These are phyloP conservation scores for Apiotrichum sp. DNA, from an alignment of 1,284 basidiomycete genomes.

Conservation along the genomic window DNA sequence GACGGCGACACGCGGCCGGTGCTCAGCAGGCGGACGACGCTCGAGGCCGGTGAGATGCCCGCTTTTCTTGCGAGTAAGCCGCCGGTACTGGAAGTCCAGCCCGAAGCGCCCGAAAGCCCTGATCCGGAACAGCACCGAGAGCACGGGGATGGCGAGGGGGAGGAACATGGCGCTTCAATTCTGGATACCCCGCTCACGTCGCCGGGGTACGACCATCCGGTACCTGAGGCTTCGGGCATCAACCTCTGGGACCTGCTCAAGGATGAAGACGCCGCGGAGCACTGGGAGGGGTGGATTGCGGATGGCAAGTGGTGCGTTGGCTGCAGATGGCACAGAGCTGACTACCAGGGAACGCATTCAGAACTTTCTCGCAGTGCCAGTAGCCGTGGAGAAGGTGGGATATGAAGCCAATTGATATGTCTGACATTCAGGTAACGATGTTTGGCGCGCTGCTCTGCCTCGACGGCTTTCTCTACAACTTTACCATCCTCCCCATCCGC, in stretches of 20 bases:
- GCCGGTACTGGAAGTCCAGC: background rate
- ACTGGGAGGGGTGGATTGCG: slow-evolving; percentile 43
- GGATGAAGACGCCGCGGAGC: slow-evolving; percentile 43
- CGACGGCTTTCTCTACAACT: slow-evolving; percentile 96
- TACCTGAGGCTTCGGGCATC: background rate
- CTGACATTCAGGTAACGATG: slow-evolving; percentile 53
- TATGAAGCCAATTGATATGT: too few species aligned
- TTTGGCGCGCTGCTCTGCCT: slow-evolving; percentile 93
- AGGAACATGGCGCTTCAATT: background rate
- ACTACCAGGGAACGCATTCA: slow-evolving; percentile 77
- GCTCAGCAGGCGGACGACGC: background rate
- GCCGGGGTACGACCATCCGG: background rate
- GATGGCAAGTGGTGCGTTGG: slow-evolving; percentile 44
- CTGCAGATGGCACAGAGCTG: background rate
- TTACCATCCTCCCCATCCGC: slow-evolving; percentile 94
- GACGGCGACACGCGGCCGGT: background rate
- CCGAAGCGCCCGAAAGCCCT: background rate
- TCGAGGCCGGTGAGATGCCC: background rate
- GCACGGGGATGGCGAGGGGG: background rate
- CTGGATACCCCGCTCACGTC: background rate
- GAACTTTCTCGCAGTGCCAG: slow-evolving; percentile 89
- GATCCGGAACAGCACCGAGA: background rate
- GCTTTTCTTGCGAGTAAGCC: background rate
- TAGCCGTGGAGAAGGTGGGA: slow-evolving; percentile 80
- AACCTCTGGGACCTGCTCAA: slow-evolving; percentile 27